A percentile compares a stretch with the other conserved stretches of the same genome.
Evolutionary conservation across 2,329 filamentous ascomycete species (phyloP).

Genomic region (Lasiodiplodia sp.): DNA sequence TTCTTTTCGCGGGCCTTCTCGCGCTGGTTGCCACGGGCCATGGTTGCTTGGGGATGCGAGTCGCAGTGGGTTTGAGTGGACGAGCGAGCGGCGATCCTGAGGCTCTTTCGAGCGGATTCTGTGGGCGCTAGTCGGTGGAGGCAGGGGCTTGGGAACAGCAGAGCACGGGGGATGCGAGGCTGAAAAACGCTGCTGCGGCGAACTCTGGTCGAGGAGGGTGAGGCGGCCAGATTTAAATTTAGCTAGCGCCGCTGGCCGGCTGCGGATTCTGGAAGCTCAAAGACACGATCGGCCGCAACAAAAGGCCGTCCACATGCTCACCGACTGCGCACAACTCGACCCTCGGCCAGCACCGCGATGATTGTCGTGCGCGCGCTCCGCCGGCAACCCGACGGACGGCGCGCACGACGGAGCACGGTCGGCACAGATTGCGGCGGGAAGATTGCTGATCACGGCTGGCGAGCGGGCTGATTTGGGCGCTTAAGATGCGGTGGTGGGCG

Average conservation of each 20-base stretch:
- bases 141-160: constrained; percentile 3
- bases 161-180: constrained; percentile 1
- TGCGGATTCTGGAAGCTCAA: constrained; percentile 17
- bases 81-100: constrained; percentile 12
- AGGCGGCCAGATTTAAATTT: constrained; percentile 25
- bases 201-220: not conserved
- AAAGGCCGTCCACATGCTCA: not conserved
- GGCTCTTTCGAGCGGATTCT: not conserved
- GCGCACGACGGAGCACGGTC: too few relatives aligned
- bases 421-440: constrained; percentile 3
- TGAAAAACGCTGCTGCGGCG: constrained; percentile 3
- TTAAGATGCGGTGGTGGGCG: constrained; percentile 2
- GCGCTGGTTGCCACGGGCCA: constrained; percentile 96
- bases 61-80: constrained; percentile 6
- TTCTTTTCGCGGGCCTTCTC: constrained; percentile 91
- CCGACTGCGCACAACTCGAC: not conserved
- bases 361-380: not conserved
- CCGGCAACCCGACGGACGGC: not conserved
- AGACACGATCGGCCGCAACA: constrained; percentile 10
- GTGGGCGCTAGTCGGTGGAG: constrained; percentile 13
- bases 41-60: constrained; percentile 47
- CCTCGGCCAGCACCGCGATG: not conserved
- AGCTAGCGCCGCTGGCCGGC: constrained; percentile 5
- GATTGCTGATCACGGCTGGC: not conserved
- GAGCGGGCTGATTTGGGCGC: constrained; percentile 11